Evolutionary conservation across 129 eudicot species (phyloP), one percentile per base, ranked within the genome.

Genomic region (Flaveria linearis): DNA sequence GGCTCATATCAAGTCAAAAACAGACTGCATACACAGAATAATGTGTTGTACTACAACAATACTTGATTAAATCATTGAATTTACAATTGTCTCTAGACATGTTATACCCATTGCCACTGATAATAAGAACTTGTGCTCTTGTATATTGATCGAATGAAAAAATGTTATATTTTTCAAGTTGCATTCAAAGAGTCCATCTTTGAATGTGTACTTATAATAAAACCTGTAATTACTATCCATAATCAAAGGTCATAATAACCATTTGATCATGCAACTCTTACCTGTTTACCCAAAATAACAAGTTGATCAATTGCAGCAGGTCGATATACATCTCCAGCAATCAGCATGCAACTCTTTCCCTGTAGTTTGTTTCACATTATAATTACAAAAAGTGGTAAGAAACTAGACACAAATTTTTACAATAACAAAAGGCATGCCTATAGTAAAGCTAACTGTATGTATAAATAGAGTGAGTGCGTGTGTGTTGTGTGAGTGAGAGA

Each of bases 231-330:
- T 61, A 25, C 42, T 25, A 61, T 23, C 67, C 36, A 58, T 58
- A 23, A 55, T 58, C 65, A 15, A 50, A 13, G 3, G 20, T 52
- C 9, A 16, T n/a, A 52, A 3, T 10, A 23, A 60, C 41, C 42
- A 61, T 39, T 25, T 61, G 11, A 15, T 30, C 69, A 28, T 63
- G 22, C 43, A 30, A 63, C 20, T 30, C 69, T 55, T 83, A 94
- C 98, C 96, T 89, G 91, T 85, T 94, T 74, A 50, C 98, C 97
- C 82, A 94, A 74, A 84, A 94, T 91, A 69, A 91, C 93, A 75
- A 94, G 92, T 68, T 94, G 98, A 78, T 94, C 97, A 41, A 94
- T 94, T 73, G 98, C 98, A 80, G 98, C 98, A 55, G 98, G 98
- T 84, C 98, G 86, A 81, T 91, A 94, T 22, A 94, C 93, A 80